phyloP scores from a whole-genome alignment of 305 asterid genomes.

The Fraxinus albicans region DNA sequence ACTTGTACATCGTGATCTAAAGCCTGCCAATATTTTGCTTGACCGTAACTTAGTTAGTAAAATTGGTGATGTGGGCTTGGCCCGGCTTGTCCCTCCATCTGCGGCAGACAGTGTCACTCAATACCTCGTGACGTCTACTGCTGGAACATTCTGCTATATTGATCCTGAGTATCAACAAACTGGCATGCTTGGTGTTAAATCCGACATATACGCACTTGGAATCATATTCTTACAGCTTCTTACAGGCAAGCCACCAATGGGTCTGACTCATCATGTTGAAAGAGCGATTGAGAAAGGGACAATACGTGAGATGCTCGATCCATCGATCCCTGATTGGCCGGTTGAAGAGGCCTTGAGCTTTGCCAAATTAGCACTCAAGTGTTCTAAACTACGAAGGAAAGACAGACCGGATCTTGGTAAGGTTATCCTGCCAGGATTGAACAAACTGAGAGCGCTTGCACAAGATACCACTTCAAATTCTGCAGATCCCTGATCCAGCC shows the following conservation, averaged over 20 bases:
- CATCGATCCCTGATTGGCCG: slow-evolving; percentile 42
- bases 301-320: slow-evolving; percentile 38
- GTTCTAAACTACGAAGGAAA: slow-evolving; percentile 42
- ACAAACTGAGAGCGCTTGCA: slow-evolving; percentile 32
- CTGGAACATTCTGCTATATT: slow-evolving; percentile 55
- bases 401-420: slow-evolving; percentile 50
- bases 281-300: slow-evolving; percentile 40
- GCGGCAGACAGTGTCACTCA: slow-evolving; percentile 48
- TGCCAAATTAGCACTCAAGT: slow-evolving; percentile 35
- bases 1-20: slow-evolving; percentile 49
- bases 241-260: slow-evolving; percentile 48
- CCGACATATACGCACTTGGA: slow-evolving; percentile 48
- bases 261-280: slow-evolving; percentile 41
- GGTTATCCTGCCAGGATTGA: slow-evolving; percentile 38
- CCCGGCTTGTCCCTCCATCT: slow-evolving; percentile 54
- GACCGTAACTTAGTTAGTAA: slow-evolving; percentile 47
- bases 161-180: slow-evolving; percentile 59
- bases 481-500: slow-evolving; percentile 18
- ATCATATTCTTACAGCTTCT: slow-evolving; percentile 45
- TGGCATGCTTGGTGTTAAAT: slow-evolving; percentile 50
- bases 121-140: slow-evolving; percentile 46
- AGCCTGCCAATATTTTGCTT: slow-evolving; percentile 46
- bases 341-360: slow-evolving; percentile 37
- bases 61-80: slow-evolving; percentile 51
- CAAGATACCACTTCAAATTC: slow-evolving; percentile 23